Evolutionary conservation across 2,329 filamentous ascomycete species (phyloP), one percentile per base, ranked within the genome.

Genomic region (Gaeumannomyces sp.): DNA sequence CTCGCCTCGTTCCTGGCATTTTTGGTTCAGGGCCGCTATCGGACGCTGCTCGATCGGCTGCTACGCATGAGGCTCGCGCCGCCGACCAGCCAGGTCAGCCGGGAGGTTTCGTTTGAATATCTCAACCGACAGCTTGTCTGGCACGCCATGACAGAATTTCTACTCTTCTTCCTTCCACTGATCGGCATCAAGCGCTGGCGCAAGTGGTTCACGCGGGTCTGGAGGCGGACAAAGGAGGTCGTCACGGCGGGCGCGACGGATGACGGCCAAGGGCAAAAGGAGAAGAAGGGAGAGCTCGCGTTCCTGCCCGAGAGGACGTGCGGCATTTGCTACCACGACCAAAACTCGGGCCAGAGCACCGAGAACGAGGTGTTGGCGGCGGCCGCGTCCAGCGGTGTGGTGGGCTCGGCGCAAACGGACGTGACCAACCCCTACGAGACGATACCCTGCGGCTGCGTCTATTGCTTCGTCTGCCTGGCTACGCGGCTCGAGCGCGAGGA

Each of bases 71-170:
- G 94, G 64, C 85, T 99, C 59, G 90, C 92, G 4, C 90, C 95
- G 10, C 90, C 91, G 6, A 93, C 90, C 3, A 92, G 86, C 72
- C 91, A 96, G 73, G 90, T 96, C 68, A 92, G 87, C 73, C 85
- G 94, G 38, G 93, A 98, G 76, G 93, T 99, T 31, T 96, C 92
- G 1, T 98, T 99, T 74, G 95, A 99, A 77, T 98, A 97, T 72
- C 85, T 98, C 62, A 99, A 99, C 75, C 89, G 95, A 61, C 95
- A 99, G 78, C 86, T 99, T 14, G 95, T 99, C 53, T 99, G 95
- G 95, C 95, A 99, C 77, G 95, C 95, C n/a, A 97, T 99, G 72
- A 99, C 95, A 31, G 95, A 99, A 75, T 99, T 99, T 71, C 81
- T 99, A n/a, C 85, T 99, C 38, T 99, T 98, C 75, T 85, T 98